phyloP scores from a whole-genome alignment of 2,329 filamentous ascomycete species.

The Aspergillus ochraceoroseus region DNA sequence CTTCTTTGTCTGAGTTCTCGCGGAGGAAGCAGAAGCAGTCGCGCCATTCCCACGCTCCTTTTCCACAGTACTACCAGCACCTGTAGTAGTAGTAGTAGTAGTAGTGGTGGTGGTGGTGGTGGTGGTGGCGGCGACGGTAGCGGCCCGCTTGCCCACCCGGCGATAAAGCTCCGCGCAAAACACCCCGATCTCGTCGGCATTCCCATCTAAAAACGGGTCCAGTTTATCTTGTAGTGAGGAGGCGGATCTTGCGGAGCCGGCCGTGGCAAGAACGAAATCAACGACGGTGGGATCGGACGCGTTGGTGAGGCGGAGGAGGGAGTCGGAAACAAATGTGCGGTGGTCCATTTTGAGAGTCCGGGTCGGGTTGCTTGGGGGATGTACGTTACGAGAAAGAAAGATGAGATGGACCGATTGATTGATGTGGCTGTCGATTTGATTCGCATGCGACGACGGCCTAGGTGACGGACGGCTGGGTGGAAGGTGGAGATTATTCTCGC shows the following conservation, averaged over 20 bases:
- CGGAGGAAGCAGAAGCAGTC: too few species aligned
- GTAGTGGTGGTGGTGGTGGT: background rate
- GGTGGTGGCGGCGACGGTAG: conserved; percentile 13
- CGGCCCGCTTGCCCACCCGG: conserved; percentile 24
- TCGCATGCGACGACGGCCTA: too few species aligned
- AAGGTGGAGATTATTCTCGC: too few species aligned
- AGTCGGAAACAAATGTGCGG: conserved; percentile 46
- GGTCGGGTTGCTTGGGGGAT: too few species aligned
- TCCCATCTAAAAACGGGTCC: conserved; percentile 50
- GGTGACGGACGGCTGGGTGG: too few species aligned
- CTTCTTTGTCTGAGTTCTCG: conserved; percentile 38
- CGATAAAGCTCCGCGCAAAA: conserved; percentile 49
- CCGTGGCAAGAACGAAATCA: conserved; percentile 55
- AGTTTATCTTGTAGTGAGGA: conserved; percentile 50
- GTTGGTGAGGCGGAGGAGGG: conserved; percentile 51
- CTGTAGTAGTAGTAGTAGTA: background rate
- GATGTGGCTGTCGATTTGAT: too few species aligned
- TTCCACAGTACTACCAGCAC: conserved; percentile 11
- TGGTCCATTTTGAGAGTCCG: conserved; percentile 35
- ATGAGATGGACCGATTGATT: too few species aligned
- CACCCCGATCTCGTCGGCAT: conserved; percentile 41
- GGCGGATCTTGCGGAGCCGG: conserved; percentile 48
- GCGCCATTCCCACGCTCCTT: background rate
- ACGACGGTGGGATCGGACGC: conserved; percentile 53
- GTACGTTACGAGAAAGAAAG: too few species aligned